phyloP scores from a whole-genome alignment of 768 basidiomycete species.

The Boletus huronensis region DNA sequence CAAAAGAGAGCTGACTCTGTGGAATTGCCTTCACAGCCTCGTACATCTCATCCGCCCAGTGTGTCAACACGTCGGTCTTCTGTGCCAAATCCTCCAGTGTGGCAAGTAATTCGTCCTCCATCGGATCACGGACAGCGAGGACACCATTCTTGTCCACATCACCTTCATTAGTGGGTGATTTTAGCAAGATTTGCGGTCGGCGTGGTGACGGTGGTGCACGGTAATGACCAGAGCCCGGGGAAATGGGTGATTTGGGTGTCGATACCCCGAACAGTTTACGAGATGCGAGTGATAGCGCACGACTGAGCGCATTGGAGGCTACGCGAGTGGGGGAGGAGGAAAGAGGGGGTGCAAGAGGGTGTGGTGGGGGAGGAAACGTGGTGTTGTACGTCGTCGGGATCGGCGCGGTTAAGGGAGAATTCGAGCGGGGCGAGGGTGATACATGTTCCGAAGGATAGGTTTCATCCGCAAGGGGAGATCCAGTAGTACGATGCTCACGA shows the following conservation, averaged over 20 bases:
- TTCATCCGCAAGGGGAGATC: constrained; percentile 49
- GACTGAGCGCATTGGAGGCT: constrained; percentile 70
- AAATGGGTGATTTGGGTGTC: constrained; percentile 37
- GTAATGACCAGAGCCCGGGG: constrained; percentile 35
- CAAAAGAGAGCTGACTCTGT: constrained; percentile 56
- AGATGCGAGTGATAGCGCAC: constrained; percentile 75
- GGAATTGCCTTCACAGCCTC: constrained; percentile 83
- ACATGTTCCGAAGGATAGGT: constrained; percentile 36
- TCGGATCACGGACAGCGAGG: constrained; percentile 49
- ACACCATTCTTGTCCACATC: constrained; percentile 28
- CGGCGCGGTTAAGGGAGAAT: constrained; percentile 22
- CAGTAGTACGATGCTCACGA: constrained; percentile 50
- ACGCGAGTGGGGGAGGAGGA: constrained; percentile 68
- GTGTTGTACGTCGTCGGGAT: constrained; percentile 34
- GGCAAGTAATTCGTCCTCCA: constrained; percentile 82
- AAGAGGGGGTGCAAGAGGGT: constrained; percentile 48
- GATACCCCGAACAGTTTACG: constrained; percentile 74
- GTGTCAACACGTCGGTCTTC: constrained; percentile 91
- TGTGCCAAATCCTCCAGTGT: constrained; percentile 86
- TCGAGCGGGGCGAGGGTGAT: constrained; percentile 22
- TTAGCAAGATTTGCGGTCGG: constrained; percentile 49
- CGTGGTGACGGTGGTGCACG: constrained; percentile 53
- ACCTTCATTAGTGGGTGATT: constrained; percentile 36
- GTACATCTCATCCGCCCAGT: constrained; percentile 95
- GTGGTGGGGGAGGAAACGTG: constrained; percentile 67